Conservation (phyloP, 2,329 filamentous ascomycete species). For the Penicillium brevicompactum region DNA sequence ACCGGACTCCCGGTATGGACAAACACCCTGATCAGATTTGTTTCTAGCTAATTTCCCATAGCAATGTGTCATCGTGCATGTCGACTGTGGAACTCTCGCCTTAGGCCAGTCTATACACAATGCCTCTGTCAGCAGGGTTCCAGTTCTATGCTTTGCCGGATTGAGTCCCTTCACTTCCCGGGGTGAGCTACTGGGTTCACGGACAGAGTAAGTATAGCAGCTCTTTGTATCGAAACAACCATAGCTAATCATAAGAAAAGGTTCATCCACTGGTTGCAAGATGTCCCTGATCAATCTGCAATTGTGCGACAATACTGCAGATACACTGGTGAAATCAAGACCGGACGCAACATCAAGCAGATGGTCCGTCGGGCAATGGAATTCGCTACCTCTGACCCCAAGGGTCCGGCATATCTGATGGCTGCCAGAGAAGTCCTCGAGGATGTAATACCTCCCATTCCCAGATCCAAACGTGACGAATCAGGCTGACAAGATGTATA, state of each 20-base stretch:
- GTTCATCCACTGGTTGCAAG: slow-evolving; percentile 76
- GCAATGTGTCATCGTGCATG: slow-evolving; percentile 70
- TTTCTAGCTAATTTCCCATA: not conserved
- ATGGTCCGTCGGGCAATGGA: slow-evolving; percentile 80
- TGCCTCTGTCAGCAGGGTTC: slow-evolving; percentile 69
- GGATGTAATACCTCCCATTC: slow-evolving; percentile 61
- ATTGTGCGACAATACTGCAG: slow-evolving; percentile 83
- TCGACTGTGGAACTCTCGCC: slow-evolving; percentile 77
- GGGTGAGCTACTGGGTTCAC: slow-evolving; percentile 70
- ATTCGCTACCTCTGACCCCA: slow-evolving; percentile 73
- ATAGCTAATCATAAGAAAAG: not conserved
- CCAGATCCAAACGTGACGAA: too few species aligned
- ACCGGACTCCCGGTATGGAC: slow-evolving; percentile 61
- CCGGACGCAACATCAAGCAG: slow-evolving; percentile 80
- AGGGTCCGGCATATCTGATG: slow-evolving; percentile 76
- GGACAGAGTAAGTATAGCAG: slow-evolving; percentile 62
- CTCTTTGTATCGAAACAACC: slow-evolving; percentile 29
- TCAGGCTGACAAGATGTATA: not conserved
- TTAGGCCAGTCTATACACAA: slow-evolving; percentile 78
- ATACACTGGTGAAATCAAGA: slow-evolving; percentile 78
- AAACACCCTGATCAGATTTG: not conserved
- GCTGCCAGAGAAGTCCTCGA: slow-evolving; percentile 81
- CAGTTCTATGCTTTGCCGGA: slow-evolving; percentile 74
- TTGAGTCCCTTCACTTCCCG: slow-evolving; percentile 73
- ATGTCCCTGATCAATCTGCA: slow-evolving; percentile 74